Conservation (phyloP, 371 early-diverging fungal species). For the Smittium mucronatum region DNA sequence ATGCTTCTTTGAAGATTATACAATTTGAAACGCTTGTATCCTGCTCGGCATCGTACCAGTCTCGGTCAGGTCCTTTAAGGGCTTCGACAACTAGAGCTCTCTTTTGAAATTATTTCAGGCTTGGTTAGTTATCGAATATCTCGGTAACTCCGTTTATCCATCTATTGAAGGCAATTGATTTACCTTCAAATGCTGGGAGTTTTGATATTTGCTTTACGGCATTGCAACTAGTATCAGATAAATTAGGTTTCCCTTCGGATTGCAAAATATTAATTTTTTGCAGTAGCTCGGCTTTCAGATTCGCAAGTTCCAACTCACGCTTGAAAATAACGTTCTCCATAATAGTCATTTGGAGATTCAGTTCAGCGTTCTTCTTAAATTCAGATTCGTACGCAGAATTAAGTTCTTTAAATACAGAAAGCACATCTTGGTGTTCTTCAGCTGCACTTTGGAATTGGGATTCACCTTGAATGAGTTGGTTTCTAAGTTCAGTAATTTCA, state of each 20-base stretch:
- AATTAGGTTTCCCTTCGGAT: not conserved
- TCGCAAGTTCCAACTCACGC: not conserved
- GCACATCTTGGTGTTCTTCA: not conserved
- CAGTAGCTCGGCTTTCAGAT: not conserved
- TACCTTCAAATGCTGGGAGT: not conserved
- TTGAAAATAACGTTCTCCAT: not conserved
- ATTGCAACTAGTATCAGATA: not conserved
- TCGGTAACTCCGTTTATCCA: not conserved
- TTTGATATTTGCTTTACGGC: not conserved
- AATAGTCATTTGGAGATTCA: not conserved
- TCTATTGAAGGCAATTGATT: not conserved
- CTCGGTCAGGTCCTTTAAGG: not conserved
- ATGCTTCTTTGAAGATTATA: not conserved
- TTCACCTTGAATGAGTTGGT: not conserved
- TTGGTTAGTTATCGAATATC: not conserved
- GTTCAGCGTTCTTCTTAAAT: not conserved
- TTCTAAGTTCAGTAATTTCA: not conserved
- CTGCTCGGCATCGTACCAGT: constrained; percentile 4
- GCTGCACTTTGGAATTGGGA: not conserved
- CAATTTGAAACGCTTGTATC: not conserved
- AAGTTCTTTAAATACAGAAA: no score
- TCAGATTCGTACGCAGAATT: not conserved
- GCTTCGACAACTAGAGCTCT: constrained; percentile 1
- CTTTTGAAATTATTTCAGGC: not conserved
- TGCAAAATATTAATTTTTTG: not conserved